Conservation (phyloP, 2,329 filamentous ascomycete species). For the Pseudocercospora musae region DNA sequence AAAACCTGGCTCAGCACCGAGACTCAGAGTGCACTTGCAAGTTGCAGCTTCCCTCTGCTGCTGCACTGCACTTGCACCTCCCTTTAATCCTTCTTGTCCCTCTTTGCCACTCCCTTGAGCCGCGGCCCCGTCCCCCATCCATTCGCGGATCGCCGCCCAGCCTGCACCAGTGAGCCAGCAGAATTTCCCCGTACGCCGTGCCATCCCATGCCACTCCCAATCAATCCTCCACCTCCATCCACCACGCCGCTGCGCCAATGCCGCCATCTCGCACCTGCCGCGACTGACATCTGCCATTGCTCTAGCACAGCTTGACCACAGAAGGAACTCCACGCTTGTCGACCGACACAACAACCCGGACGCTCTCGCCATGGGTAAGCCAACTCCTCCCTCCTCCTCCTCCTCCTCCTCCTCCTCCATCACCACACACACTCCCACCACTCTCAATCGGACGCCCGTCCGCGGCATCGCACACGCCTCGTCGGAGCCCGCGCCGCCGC, state of each 20-base stretch:
- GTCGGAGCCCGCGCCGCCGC: conserved; percentile 15
- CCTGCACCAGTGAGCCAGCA: conserved; percentile 14
- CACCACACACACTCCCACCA: conserved; percentile 19
- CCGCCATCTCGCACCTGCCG: conserved; percentile 4
- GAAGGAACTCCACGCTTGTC: conserved; percentile 28
- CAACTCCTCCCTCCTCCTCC: conserved; percentile 23
- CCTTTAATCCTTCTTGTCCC: conserved; percentile 18
- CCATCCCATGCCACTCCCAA: not conserved
- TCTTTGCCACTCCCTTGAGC: conserved; percentile 7
- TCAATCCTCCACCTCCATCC: not conserved
- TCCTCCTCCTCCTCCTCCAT: conserved; percentile 19
- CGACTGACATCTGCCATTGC: conserved; percentile 23
- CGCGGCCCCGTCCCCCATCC: conserved; percentile 4
- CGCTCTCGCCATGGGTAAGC: conserved; percentile 36
- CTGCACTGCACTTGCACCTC: conserved; percentile 8
- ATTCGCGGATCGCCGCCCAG: conserved; percentile 5
- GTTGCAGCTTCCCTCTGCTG: conserved; percentile 14
- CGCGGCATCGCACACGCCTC: conserved; percentile 17
- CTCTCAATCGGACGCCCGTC: conserved; percentile 16
- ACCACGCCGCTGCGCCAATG: conserved; percentile 2
- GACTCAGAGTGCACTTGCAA: conserved; percentile 7
- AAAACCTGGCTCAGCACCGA: not conserved
- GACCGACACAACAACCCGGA: conserved; percentile 24
- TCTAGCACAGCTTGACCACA: conserved; percentile 20
- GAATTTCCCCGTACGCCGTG: conserved; percentile 18